These are phyloP conservation scores for Coemansia sp. DNA, from an alignment of 192 early-diverging fungal genomes.

Conservation along the genomic window DNA sequence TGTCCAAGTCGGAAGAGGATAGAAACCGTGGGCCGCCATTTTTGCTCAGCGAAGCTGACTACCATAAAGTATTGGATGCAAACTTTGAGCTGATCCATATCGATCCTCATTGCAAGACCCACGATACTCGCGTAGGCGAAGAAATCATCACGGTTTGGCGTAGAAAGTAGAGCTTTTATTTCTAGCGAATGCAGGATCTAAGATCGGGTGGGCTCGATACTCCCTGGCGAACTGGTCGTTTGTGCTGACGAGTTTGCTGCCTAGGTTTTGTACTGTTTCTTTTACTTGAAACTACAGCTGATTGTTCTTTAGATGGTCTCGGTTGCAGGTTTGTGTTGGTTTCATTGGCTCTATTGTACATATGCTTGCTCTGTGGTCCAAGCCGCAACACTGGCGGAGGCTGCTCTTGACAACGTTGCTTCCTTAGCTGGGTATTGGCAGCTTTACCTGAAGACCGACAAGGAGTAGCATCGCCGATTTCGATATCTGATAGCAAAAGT, in stretches of 20 bases:
- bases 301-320: too few species aligned
- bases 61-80: conserved; percentile 55
- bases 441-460: not conserved
- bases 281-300: too few species aligned
- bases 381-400: conserved; percentile 1
- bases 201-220: conserved; percentile 28
- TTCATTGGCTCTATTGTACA: too few species aligned
- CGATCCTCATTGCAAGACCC: conserved; percentile 58
- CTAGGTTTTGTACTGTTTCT: too few species aligned
- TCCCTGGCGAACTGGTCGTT: not conserved
- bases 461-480: conserved; percentile 5
- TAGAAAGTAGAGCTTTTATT: conserved; percentile 16
- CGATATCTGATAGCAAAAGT: conserved; percentile 10
- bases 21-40: conserved; percentile 75
- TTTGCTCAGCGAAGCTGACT: conserved; percentile 61
- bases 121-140: conserved; percentile 55
- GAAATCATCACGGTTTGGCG: conserved; percentile 70
- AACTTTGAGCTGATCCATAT: conserved; percentile 66
- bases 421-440: not conserved
- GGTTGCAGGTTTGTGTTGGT: too few species aligned
- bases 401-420: not conserved
- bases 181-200: conserved; percentile 24
- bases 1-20: conserved; percentile 49
- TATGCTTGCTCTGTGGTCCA: not conserved
- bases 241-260: not conserved